Conservation (phyloP, 768 basidiomycete genomes). For the Nidularia pulvinata region DNA sequence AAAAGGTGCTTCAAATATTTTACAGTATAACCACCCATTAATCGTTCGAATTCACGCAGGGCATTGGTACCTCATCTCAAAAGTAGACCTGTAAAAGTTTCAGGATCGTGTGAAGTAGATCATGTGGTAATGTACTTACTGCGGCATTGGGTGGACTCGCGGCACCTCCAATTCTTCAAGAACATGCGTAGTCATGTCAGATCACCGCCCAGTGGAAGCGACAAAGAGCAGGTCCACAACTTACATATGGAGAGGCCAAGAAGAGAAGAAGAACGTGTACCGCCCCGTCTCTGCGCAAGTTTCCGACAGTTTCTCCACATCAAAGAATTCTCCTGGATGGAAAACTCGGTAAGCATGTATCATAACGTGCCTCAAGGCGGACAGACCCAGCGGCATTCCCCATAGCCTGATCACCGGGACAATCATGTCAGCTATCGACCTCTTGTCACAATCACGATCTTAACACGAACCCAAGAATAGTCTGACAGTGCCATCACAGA, state of each 20-base stretch:
- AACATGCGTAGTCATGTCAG: conserved; percentile 3
- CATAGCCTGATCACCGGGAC: conserved; percentile 41
- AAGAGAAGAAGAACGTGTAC: conserved; percentile 78
- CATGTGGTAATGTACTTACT: conserved; percentile 36
- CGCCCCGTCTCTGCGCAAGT: conserved; percentile 55
- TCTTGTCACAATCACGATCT: not conserved
- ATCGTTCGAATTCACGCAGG: too few relatives aligned
- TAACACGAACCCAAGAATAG: conserved; percentile 52
- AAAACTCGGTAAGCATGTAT: not conserved
- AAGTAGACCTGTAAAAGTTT: conserved; percentile 21
- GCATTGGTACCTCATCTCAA: too few relatives aligned
- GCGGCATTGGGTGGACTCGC: conserved; percentile 75
- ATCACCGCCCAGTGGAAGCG: not conserved
- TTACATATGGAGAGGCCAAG: conserved; percentile 74
- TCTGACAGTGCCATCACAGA: conserved; percentile 27
- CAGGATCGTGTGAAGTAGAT: not conserved
- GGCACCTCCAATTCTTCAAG: conserved; percentile 68
- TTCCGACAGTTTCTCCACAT: conserved; percentile 61
- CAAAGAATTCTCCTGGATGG: conserved; percentile 64
- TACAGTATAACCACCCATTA: too few relatives aligned
- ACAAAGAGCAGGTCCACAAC: conserved; percentile 17
- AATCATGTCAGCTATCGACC: not conserved
- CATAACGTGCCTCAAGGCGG: not conserved
- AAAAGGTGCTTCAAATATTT: too few relatives aligned
- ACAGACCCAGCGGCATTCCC: conserved; percentile 72